phyloP scores from a whole-genome alignment of 2,329 filamentous ascomycete genomes.

The Fusarium sp. region DNA sequence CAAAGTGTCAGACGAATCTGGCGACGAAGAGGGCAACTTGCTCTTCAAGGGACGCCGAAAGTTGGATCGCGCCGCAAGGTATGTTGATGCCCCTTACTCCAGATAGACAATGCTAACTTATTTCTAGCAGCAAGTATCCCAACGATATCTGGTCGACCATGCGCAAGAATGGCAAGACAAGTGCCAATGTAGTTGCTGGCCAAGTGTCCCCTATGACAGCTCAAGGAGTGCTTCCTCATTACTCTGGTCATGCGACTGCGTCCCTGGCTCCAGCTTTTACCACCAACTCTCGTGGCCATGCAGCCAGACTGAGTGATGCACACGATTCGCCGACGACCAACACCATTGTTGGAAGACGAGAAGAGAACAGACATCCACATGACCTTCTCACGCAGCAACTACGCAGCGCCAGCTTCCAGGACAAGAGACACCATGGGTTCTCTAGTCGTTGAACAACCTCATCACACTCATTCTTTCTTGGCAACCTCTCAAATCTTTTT shows the following conservation, averaged over 20 bases:
- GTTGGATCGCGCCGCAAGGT: constrained; percentile 49
- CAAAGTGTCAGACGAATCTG: constrained; percentile 36
- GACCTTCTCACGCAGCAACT: constrained; percentile 37
- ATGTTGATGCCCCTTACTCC: constrained; percentile 29
- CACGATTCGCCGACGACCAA: constrained; percentile 38
- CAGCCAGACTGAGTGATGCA: constrained; percentile 45
- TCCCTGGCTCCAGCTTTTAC: constrained; percentile 61
- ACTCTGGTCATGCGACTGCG: constrained; percentile 64
- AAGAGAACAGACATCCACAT: constrained; percentile 60
- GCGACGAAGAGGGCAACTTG: constrained; percentile 53
- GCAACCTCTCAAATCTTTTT: constrained; percentile 18
- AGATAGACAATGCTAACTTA: constrained; percentile 26
- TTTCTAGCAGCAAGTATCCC: constrained; percentile 54
- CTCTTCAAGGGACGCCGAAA: constrained; percentile 55
- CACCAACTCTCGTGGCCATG: constrained; percentile 49
- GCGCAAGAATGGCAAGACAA: constrained; percentile 65
- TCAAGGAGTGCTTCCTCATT: constrained; percentile 67
- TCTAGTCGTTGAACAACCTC: constrained; percentile 34
- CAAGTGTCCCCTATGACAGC: constrained; percentile 66
- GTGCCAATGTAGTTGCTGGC: constrained; percentile 59
- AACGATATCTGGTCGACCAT: constrained; percentile 64
- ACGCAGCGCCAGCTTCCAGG: constrained; percentile 31
- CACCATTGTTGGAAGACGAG: constrained; percentile 52
- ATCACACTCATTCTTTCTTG: constrained; percentile 21
- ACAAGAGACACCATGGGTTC: constrained; percentile 27